These are phyloP conservation scores for Thermochaetoides thermophila DNA, from an alignment of 495 filamentous ascomycete species.

Conservation along the genomic window DNA sequence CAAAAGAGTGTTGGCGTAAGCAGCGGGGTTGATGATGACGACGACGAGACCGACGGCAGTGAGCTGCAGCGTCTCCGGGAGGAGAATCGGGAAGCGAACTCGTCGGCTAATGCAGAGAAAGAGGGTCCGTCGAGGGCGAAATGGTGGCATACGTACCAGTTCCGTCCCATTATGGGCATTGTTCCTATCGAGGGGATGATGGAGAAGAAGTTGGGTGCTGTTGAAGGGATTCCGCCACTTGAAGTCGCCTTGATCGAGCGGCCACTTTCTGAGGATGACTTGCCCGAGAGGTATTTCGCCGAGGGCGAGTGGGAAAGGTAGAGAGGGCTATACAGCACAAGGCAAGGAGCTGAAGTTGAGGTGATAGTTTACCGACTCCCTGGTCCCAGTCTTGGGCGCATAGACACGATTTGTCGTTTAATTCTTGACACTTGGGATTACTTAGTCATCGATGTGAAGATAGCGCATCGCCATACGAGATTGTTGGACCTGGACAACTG, in stretches of 20 bases:
- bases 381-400: no score
- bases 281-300: conserved; percentile 57
- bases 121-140: conserved; percentile 15
- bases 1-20: conserved; percentile 24
- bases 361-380: not conserved
- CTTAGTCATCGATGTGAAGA: no score
- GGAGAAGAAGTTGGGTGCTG: conserved; percentile 16
- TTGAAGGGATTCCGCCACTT: conserved; percentile 21
- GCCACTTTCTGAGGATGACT: conserved; percentile 68
- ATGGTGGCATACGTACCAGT: conserved; percentile 79
- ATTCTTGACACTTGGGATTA: no score
- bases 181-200: conserved; percentile 43
- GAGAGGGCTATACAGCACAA: no score
- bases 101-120: conserved; percentile 5
- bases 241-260: conserved; percentile 83
- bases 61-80: conserved; percentile 22
- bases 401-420: no score
- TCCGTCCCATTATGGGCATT: conserved; percentile 79
- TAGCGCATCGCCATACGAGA: no score
- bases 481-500: no score
- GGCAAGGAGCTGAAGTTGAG: no score
- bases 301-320: conserved; percentile 41
- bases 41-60: conserved; percentile 25
- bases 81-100: conserved; percentile 7
- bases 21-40: conserved; percentile 23